Evolutionary conservation across 2,329 filamentous ascomycete genomes (phyloP).

Genomic region (Lojkania enalia): DNA sequence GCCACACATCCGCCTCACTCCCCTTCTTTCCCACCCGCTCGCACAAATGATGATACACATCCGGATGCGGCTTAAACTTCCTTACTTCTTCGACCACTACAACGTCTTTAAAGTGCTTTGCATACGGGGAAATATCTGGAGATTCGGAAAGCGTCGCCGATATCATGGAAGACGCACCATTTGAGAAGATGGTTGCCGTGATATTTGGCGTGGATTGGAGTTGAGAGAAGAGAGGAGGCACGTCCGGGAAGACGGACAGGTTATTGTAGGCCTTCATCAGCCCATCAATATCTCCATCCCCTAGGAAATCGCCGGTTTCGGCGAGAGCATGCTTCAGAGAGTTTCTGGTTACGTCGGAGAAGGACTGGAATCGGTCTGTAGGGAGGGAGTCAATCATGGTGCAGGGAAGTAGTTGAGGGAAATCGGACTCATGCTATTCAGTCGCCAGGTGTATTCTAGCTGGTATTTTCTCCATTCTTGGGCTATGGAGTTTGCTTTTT

Average conservation of each 20-base stretch:
- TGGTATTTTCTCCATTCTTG: slow-evolving; percentile 69
- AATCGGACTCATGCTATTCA: slow-evolving; percentile 71
- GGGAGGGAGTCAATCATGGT: slow-evolving; percentile 3
- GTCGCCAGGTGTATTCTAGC: slow-evolving; percentile 76
- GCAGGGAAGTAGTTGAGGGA: background rate
- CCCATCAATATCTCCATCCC: slow-evolving; percentile 47
- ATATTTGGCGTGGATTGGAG: slow-evolving; percentile 42
- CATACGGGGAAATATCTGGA: slow-evolving; percentile 56
- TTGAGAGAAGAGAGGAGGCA: slow-evolving; percentile 55
- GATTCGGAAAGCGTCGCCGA: slow-evolving; percentile 62
- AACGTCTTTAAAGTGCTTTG: slow-evolving; percentile 52
- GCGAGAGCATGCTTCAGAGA: slow-evolving; percentile 66
- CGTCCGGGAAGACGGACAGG: slow-evolving; percentile 67
- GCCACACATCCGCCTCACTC: slow-evolving; percentile 59
- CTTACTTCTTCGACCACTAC: slow-evolving; percentile 65
- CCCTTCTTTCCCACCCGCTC: slow-evolving; percentile 52
- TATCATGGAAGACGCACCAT: slow-evolving; percentile 68
- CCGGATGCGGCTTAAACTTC: slow-evolving; percentile 67
- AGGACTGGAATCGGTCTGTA: slow-evolving; percentile 63
- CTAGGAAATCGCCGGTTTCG: slow-evolving; percentile 57
- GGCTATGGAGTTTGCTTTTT: slow-evolving; percentile 61
- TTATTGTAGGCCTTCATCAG: slow-evolving; percentile 68
- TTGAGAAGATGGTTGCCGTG: slow-evolving; percentile 68
- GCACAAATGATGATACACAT: slow-evolving; percentile 64
- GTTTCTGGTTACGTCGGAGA: slow-evolving; percentile 64